phyloP scores from a whole-genome alignment of 495 filamentous ascomycete species.

The Trichoderma virens region DNA sequence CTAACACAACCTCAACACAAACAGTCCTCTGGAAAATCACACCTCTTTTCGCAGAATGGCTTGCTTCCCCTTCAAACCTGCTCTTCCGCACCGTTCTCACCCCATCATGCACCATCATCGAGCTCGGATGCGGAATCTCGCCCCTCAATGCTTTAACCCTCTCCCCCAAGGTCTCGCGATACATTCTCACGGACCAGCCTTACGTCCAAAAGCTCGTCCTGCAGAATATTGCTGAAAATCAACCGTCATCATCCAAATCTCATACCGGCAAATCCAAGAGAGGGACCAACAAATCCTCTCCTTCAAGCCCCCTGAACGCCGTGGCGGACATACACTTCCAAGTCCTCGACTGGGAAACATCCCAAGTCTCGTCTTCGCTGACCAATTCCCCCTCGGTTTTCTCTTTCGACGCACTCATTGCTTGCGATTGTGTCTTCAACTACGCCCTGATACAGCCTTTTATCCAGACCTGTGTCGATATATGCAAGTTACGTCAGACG shows the following conservation, averaged over 20 bases:
- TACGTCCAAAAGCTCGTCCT: slow-evolving; percentile 71
- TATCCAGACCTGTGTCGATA: slow-evolving; percentile 75
- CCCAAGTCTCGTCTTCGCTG: slow-evolving; percentile 33
- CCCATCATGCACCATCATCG: slow-evolving; percentile 56
- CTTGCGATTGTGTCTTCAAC: slow-evolving; percentile 89
- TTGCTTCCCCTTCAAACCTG: slow-evolving; percentile 47
- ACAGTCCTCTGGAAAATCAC: slow-evolving; percentile 94
- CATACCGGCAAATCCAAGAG: slow-evolving; percentile 11
- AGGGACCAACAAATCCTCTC: slow-evolving; percentile 8
- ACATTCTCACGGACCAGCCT: slow-evolving; percentile 80
- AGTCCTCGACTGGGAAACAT: slow-evolving; percentile 65
- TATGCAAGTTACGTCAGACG: slow-evolving; percentile 50
- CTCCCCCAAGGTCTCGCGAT: slow-evolving; percentile 51
- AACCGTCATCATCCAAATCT: slow-evolving; percentile 20
- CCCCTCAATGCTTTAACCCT: slow-evolving; percentile 63
- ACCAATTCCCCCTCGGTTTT: slow-evolving; percentile 19
- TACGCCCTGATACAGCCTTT: slow-evolving; percentile 75
- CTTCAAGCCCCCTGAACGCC: slow-evolving; percentile 10
- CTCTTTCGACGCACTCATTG: slow-evolving; percentile 58
- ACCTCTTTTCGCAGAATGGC: slow-evolving; percentile 76
- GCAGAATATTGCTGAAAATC: slow-evolving; percentile 67
- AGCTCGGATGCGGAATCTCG: slow-evolving; percentile 84
- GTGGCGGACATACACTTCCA: slow-evolving; percentile 35
- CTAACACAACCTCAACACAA: too few relatives aligned
- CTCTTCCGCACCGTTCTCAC: slow-evolving; percentile 42